Conservation (phyloP, 345 rosid genomes). For the Ceriops decandra region DNA sequence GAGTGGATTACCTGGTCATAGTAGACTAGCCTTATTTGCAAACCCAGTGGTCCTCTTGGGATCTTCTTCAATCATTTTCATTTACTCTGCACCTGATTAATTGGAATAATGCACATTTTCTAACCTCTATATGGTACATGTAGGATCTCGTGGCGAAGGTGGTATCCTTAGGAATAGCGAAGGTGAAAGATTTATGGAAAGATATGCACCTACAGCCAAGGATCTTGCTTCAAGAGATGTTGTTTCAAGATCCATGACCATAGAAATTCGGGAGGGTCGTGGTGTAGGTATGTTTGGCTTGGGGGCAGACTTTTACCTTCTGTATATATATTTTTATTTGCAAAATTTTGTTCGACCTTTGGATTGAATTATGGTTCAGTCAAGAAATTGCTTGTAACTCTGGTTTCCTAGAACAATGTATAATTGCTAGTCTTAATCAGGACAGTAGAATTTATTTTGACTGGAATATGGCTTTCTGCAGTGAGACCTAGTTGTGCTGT, state of each 20-base stretch:
- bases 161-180: slow-evolving; percentile 96
- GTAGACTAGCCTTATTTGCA: background rate
- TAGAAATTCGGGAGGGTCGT: slow-evolving; percentile 99
- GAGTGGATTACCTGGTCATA: background rate
- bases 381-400: too few relatives aligned
- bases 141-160: slow-evolving; percentile 99
- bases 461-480: background rate
- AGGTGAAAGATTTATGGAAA: slow-evolving; percentile 98
- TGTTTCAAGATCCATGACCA: slow-evolving; percentile 98
- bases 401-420: too few relatives aligned
- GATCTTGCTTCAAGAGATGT: slow-evolving; percentile 99
- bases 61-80: background rate
- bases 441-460: background rate
- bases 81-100: background rate
- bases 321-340: background rate
- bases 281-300: slow-evolving; percentile 78
- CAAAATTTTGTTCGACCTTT: background rate
- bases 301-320: background rate
- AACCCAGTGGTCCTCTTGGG: background rate
- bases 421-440: too few relatives aligned
- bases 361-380: background rate
- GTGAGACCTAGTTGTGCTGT: background rate
- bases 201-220: slow-evolving; percentile 98
- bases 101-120: background rate
- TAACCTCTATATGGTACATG: slow-evolving; percentile 16